These are phyloP conservation scores for Termitomyces sp. DNA, from an alignment of 768 basidiomycete species.

Conservation along the genomic window DNA sequence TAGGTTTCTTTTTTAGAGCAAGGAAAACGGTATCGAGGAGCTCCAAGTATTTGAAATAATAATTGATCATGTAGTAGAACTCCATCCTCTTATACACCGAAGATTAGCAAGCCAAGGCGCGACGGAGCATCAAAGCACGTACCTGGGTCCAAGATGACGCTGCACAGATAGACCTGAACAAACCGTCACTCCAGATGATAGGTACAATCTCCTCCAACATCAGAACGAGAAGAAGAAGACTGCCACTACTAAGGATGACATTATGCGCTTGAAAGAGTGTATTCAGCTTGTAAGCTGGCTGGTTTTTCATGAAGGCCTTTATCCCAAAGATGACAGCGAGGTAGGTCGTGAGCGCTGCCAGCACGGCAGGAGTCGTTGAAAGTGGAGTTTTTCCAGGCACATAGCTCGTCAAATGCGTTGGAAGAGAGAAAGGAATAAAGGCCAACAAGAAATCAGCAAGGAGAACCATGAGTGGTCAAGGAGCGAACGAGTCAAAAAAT, in stretches of 20 bases:
- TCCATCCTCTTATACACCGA: constrained; percentile 66
- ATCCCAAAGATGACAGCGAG: constrained; percentile 85
- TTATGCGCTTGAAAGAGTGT: constrained; percentile 89
- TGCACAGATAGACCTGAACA: constrained; percentile 76
- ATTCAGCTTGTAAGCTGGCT: constrained; percentile 69
- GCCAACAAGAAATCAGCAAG: constrained; percentile 70
- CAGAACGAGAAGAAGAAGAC: constrained; percentile 75
- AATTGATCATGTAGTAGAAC: constrained; percentile 98
- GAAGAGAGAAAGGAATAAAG: constrained; percentile 51
- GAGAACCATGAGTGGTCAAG: constrained; percentile 46
- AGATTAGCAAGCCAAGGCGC: constrained; percentile 1
- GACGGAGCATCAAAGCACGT: constrained; percentile 25
- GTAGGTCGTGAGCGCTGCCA: constrained; percentile 68
- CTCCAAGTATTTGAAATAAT: constrained; percentile 97
- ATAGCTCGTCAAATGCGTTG: constrained; percentile 55
- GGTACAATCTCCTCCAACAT: constrained; percentile 92
- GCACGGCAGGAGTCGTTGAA: constrained; percentile 74
- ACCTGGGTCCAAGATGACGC: constrained; percentile 83
- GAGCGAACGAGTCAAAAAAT: constrained; percentile 15
- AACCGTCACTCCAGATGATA: constrained; percentile 61
- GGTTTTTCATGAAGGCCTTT: constrained; percentile 77
- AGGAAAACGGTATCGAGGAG: constrained; percentile 96
- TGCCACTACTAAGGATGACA: constrained; percentile 78
- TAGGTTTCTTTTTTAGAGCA: constrained; percentile 95
- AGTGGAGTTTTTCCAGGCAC: constrained; percentile 73